Conservation (phyloP, 1,284 basidiomycete genomes). For the Sutorius eximius region DNA sequence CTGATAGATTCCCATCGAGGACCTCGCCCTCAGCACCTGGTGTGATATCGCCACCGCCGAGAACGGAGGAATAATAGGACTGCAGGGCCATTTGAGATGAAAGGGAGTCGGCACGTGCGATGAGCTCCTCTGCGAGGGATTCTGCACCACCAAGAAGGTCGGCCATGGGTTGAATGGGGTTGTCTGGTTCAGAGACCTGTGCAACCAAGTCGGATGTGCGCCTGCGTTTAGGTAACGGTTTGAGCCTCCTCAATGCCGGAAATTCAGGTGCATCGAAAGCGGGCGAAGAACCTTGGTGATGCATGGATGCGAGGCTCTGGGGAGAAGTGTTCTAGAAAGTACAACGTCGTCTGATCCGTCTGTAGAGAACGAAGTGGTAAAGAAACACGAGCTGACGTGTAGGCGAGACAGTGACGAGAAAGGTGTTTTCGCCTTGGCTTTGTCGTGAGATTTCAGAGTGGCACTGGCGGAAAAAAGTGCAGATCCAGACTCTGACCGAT, state of each 20-base stretch:
- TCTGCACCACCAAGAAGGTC: conserved; percentile 39
- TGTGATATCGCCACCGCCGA: conserved; percentile 42
- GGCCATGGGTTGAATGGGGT: conserved; percentile 32
- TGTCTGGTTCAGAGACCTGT: conserved; percentile 22
- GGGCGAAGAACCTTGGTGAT: conserved; percentile 49
- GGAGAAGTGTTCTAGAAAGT: conserved; percentile 7
- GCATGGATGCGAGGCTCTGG: conserved; percentile 23
- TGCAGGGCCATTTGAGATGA: conserved; percentile 56
- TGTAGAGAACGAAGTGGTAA: conserved; percentile 11
- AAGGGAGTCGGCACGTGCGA: conserved; percentile 49
- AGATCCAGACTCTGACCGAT: neutral
- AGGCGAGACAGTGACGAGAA: conserved; percentile 4
- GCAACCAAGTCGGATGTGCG: conserved; percentile 37
- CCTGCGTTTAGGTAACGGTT: conserved; percentile 74
- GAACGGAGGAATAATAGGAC: conserved; percentile 61
- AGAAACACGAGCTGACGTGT: conserved; percentile 29
- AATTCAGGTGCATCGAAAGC: conserved; percentile 63
- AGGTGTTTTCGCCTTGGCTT: neutral
- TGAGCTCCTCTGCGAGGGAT: conserved; percentile 49
- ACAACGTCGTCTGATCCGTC: conserved; percentile 8
- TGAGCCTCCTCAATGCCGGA: conserved; percentile 59
- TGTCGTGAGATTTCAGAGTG: conserved; percentile 24
- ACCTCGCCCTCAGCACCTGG: conserved; percentile 26
- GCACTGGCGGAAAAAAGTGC: conserved; percentile 7
- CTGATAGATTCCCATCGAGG: conserved; percentile 17